Evolutionary conservation across 2,329 filamentous ascomycete species (phyloP).

Genomic region (Aspergillus cejpii): DNA sequence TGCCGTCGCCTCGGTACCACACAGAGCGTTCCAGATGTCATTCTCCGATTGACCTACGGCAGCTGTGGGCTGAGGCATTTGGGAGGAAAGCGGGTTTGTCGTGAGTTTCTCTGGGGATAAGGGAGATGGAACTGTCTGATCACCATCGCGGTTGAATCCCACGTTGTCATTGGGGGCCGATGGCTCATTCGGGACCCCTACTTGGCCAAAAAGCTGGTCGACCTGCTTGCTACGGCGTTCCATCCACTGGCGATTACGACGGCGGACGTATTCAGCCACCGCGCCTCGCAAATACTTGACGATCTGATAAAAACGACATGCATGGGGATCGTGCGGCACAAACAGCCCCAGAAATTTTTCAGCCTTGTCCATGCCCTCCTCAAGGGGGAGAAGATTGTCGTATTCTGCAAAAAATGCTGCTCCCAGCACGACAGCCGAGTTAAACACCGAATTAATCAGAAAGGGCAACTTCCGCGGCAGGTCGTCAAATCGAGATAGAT

Average conservation of each 20-base stretch:
- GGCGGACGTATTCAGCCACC: constrained; percentile 33
- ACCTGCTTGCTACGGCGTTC: constrained; percentile 36
- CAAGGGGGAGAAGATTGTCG: constrained; percentile 33
- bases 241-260: constrained; percentile 37
- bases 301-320: constrained; percentile 34
- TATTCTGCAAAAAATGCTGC: constrained; percentile 44
- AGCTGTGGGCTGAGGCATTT: constrained; percentile 8
- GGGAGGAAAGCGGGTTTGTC: constrained; percentile 13
- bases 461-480: constrained; percentile 43
- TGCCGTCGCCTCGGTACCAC: constrained; percentile 14
- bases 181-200: constrained; percentile 17
- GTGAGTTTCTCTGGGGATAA: constrained; percentile 18
- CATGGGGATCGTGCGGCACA: constrained; percentile 33
- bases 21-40: constrained; percentile 29
- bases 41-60: constrained; percentile 12
- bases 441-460: constrained; percentile 44
- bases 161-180: constrained; percentile 7
- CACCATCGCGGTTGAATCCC: constrained; percentile 4
- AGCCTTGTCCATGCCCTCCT: constrained; percentile 31
- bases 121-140: constrained; percentile 18
- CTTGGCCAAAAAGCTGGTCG: constrained; percentile 39
- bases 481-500: constrained; percentile 27
- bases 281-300: constrained; percentile 37
- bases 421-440: constrained; percentile 42
- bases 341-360: constrained; percentile 31